Base-by-base conservation (phyloP, 2,329 filamentous ascomycete species). In the Periconia sp. region DNA sequence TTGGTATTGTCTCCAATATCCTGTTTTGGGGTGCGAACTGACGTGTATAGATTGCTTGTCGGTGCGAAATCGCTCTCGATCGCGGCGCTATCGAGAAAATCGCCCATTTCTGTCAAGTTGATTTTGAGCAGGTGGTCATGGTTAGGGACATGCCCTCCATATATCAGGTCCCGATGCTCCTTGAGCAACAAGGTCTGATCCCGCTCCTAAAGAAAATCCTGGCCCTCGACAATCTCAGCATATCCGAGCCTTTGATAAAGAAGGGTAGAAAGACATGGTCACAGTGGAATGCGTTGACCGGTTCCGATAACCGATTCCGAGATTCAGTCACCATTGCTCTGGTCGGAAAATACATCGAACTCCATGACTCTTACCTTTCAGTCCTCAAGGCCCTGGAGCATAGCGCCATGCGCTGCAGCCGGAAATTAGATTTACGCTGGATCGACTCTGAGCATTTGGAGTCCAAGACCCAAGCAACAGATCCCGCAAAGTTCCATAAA, bases 141-240 rank as follows among this genome's bases (percentile, higher is more conserved):
- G 92, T 99, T 11, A 88, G 89, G 63, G 89, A 97, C 72, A 91
- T 97, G 75, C 81, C 87, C 18, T 92, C 92, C 13, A 95, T 90
- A 49, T 99, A 99, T 76, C 92, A 96, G 61, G 93, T 97, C 2
- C 94, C 94, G 1, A 81, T 97, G n/a, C 88, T 97, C 20, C 86
- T 97, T 14, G 85, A 93, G 63, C 82, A 92, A 62, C 91, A 97
- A 76, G 85, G 86, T 20, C 80, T 97, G 1, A 78, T 93, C 9
- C 74, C 80, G 13, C 82, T 85, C n/a, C 79, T 97, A 50, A 81
- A 81, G 37, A 76, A 82, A 17, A 81, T 85, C 17, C 80, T 97
- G 31, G 80, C 82, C 35, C 82, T 96, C 11, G 82, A 89, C 56
- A 71, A 77, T 17, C 66, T 87, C 45, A 63, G 70, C 11, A 80